Percentiles rank a stretch among this genome's conserved stretches.
These are phyloP conservation scores for Phylloporus scabripes DNA, from an alignment of 768 basidiomycete genomes.

Conservation along the genomic window DNA sequence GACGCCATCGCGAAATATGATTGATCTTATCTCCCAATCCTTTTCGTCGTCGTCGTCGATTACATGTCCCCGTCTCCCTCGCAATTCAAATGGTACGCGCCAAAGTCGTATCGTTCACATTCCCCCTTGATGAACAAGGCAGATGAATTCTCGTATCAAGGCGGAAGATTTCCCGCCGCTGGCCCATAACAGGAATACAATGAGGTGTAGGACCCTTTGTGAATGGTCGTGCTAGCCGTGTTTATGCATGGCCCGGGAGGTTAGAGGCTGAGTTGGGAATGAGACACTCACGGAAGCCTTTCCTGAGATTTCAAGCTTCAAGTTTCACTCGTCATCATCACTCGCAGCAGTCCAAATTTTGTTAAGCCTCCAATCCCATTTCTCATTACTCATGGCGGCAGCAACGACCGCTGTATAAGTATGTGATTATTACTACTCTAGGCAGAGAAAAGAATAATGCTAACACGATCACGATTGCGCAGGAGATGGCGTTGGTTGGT, in stretches of 20 bases:
- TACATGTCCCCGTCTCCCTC: slow-evolving; percentile 48
- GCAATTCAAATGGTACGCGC: slow-evolving; percentile 72
- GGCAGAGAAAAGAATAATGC: neutral
- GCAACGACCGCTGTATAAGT: slow-evolving; percentile 10
- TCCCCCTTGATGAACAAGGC: no score
- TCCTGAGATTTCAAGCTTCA: no score
- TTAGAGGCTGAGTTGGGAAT: no score
- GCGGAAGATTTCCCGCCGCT: no score
- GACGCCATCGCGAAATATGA: slow-evolving; percentile 70
- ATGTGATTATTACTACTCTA: slow-evolving; percentile 20
- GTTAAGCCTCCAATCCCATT: neutral
- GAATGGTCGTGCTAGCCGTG: no score
- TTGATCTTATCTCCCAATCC: slow-evolving; percentile 40
- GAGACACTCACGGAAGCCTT: no score
- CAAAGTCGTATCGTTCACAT: slow-evolving; percentile 35
- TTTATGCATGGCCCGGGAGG: no score
- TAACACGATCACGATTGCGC: slow-evolving; percentile 23
- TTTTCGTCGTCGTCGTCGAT: slow-evolving; percentile 54
- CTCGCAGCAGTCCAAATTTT: no score
- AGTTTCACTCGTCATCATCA: no score
- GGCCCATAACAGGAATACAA: no score
- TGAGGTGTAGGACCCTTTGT: no score
- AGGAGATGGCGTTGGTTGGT: slow-evolving; percentile 29
- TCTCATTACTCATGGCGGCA: slow-evolving; percentile 17
- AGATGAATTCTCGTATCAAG: no score